phyloP scores from a whole-genome alignment of 1,284 basidiomycete species.

The Schizophyllum amplum region DNA sequence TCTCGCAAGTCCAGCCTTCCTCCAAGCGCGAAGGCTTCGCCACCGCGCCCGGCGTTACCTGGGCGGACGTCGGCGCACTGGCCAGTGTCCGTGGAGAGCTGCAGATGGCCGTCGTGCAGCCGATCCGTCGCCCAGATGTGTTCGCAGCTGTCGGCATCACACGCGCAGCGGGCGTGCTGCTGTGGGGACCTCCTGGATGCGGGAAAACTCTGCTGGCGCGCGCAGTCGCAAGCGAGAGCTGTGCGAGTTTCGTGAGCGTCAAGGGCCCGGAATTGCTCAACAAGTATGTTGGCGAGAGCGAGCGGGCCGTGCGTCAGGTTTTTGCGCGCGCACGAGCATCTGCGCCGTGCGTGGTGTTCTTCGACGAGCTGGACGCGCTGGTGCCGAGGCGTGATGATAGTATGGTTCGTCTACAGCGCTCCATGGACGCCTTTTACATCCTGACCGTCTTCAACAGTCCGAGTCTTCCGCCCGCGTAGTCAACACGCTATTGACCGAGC shows the following conservation, averaged over 20 bases:
- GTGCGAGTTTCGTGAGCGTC: slow-evolving; percentile 95
- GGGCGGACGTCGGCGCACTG: slow-evolving; percentile 93
- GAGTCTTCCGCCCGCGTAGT: slow-evolving; percentile 97
- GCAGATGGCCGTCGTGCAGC: slow-evolving; percentile 96
- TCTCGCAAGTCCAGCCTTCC: slow-evolving; percentile 87
- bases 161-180: slow-evolving; percentile 82
- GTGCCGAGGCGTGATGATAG: slow-evolving; percentile 91
- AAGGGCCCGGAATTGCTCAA: slow-evolving; percentile 96
- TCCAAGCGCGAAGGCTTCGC: slow-evolving; percentile 97
- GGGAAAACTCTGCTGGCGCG: slow-evolving; percentile 95
- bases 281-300: slow-evolving; percentile 99
- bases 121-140: slow-evolving; percentile 84
- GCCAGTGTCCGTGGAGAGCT: slow-evolving; percentile 83
- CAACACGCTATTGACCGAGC: slow-evolving; percentile 93
- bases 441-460: slow-evolving; percentile 43
- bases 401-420: slow-evolving; percentile 33
- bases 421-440: background rate
- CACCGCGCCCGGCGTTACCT: slow-evolving; percentile 92
- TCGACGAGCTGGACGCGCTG: slow-evolving; percentile 95
- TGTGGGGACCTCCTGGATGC: slow-evolving; percentile 99
- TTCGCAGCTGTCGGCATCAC: slow-evolving; percentile 85
- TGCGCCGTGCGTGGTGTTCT: slow-evolving; percentile 87
- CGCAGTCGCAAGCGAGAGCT: slow-evolving; percentile 91
- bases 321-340: slow-evolving; percentile 86
- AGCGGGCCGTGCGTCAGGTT: slow-evolving; percentile 90